Base-by-base conservation (phyloP, 139 green algal genomes). In the Spirogloea muscicola region DNA sequence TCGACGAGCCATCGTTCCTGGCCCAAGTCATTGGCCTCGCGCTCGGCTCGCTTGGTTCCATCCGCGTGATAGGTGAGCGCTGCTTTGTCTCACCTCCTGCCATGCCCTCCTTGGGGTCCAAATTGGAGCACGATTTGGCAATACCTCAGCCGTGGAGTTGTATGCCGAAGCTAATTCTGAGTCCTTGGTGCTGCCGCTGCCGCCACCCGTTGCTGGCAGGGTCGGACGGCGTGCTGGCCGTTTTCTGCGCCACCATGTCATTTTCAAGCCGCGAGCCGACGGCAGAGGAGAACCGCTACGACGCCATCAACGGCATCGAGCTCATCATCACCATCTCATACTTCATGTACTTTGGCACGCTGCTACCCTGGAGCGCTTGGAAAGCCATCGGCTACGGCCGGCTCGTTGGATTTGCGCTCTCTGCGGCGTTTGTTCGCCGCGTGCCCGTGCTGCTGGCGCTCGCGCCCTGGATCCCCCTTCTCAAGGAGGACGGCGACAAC, bases 221-320 rank as follows among this genome's bases (percentile, higher is more conserved):
- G 9, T 49, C 68, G 18, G 18, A 9, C 41, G 68, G 68, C 38
- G 49, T 76, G 10, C 49, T 76, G 13, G 68, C 68, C 1, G 51
- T 69, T 0, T 70, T 69, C 13, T 49, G 49, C 13, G 68, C 52
- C 1, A 69, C 37, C 10, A 61, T 76, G 0, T 31, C 68, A 10
- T 76, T 76, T 34, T 49, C 41, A 3, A 69, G 51, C 33, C 41
- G 68, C 0, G 68, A 76, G 0, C 68, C 68, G n/a, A 69, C 68
- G 18, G 68, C 27, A 16, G 68, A 76, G 31, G 68, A 69, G 58
- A 34, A 37, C 25, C 25, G 51, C 16, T 76, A 76, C 58, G 68
- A 76, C 29, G 68, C 68, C 5, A 69, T 69, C 27, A 58, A 69
- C 68, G 68, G 68, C 40, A 58, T 76, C 10, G 68, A 76, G 34